Evolutionary conservation across 257 asterid genomes (phyloP).

Genomic region (Solanum neorickii): DNA sequence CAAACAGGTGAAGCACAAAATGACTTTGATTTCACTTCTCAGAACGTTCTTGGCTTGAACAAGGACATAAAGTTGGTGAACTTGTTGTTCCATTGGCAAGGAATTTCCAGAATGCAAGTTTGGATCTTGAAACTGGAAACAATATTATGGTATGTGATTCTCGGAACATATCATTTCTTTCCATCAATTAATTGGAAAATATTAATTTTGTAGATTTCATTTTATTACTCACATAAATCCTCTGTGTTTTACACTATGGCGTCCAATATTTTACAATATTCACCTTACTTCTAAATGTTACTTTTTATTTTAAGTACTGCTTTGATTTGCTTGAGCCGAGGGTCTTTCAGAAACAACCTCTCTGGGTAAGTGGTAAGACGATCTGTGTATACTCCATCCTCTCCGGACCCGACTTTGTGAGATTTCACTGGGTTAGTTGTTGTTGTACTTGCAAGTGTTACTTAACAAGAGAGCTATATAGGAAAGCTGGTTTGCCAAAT

Average conservation of each 20-base stretch:
- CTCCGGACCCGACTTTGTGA: background rate
- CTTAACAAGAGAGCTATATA: background rate
- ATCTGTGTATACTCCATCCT: background rate
- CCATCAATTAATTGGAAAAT: background rate
- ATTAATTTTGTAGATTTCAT: background rate
- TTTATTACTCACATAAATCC: background rate
- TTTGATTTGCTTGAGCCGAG: background rate
- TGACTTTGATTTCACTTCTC: conserved; percentile 3
- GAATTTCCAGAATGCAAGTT: conserved; percentile 37
- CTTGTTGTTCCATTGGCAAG: conserved; percentile 74
- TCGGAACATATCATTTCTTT: background rate
- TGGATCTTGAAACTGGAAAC: conserved; percentile 45
- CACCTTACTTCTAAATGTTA: background rate
- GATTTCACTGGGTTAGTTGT: background rate
- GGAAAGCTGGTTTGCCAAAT: background rate
- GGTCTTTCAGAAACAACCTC: background rate
- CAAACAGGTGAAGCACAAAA: background rate
- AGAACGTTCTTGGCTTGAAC: conserved; percentile 65
- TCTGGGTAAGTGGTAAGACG: background rate
- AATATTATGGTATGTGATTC: conserved; percentile 21
- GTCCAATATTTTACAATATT: background rate
- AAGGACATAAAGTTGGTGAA: conserved; percentile 73
- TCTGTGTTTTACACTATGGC: background rate
- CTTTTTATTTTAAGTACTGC: background rate
- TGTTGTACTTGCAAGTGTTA: background rate